Conservation (phyloP, 495 filamentous ascomycete genomes). For the Talaromyces nanjingensis region DNA sequence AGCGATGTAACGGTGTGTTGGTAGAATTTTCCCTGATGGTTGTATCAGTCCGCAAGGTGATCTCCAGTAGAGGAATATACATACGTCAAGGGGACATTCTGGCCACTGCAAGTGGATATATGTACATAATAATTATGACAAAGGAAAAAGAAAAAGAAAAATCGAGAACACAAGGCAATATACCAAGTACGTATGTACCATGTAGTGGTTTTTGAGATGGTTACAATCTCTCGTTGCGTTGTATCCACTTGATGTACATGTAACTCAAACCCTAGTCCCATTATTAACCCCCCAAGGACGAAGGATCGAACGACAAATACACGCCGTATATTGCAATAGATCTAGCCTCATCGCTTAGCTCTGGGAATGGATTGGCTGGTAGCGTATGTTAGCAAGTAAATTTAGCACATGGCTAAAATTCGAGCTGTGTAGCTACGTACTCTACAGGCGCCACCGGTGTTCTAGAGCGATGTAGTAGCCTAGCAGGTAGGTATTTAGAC, state of each 20-base stretch:
- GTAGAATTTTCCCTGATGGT: not conserved
- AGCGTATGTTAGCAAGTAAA: not conserved
- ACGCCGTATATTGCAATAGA: not conserved
- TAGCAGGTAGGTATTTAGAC: not conserved
- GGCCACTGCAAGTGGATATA: constrained; percentile 1
- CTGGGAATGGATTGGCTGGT: not conserved
- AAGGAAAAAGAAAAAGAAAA: not conserved
- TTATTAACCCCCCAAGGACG: not conserved
- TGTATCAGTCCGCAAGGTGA: not conserved
- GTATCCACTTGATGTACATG: not conserved
- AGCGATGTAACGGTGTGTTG: constrained; percentile 5
- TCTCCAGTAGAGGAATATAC: not conserved
- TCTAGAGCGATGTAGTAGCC: not conserved
- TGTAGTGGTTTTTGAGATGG: not conserved
- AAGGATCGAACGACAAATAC: not conserved
- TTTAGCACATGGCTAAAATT: not conserved
- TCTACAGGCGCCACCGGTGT: not conserved
- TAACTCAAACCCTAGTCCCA: not conserved
- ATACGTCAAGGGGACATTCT: not conserved
- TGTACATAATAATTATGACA: not conserved
- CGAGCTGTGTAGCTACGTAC: not conserved
- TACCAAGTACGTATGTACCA: not conserved
- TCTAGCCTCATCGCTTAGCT: not conserved
- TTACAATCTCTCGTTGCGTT: constrained; percentile 4
- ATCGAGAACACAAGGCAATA: not conserved